Evolutionary conservation across 2,329 filamentous ascomycete species (phyloP).

Genomic region (Teratosphaeria destructans): DNA sequence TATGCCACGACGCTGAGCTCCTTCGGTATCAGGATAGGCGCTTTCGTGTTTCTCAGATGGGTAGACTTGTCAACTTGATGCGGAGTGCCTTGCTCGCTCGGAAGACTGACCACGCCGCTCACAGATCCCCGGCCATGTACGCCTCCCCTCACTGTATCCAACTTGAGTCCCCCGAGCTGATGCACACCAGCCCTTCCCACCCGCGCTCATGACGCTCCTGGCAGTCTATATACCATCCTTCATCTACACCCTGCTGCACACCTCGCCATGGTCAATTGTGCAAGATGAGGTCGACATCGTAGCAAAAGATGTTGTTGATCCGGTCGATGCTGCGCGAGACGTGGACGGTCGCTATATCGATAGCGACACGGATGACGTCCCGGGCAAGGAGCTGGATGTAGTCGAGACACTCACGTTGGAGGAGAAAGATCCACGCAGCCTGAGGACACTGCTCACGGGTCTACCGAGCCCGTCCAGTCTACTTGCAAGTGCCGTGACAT

Average conservation of each 20-base stretch:
- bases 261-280: constrained; percentile 22
- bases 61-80: constrained; percentile 17
- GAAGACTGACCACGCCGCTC: constrained; percentile 5
- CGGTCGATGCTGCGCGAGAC: constrained; percentile 10
- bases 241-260: constrained; percentile 21
- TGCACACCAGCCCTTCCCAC: constrained; percentile 20
- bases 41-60: constrained; percentile 28
- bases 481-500: constrained; percentile 46
- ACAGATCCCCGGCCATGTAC: constrained; percentile 28
- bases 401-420: constrained; percentile 52
- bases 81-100: background rate
- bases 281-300: constrained; percentile 28
- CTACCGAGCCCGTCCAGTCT: constrained; percentile 62
- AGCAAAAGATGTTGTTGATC: constrained; percentile 26
- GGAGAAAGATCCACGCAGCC: constrained; percentile 45
- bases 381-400: constrained; percentile 47
- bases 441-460: constrained; percentile 63
- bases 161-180: constrained; percentile 10
- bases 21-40: constrained; percentile 10
- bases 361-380: constrained; percentile 25
- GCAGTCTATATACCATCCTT: constrained; percentile 36
- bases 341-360: constrained; percentile 14
- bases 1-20: constrained; percentile 5
- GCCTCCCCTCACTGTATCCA: constrained; percentile 5
- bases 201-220: constrained; percentile 28